phyloP scores from a whole-genome alignment of 805 yeast species.

The Cyberlindnera mycetangii region DNA sequence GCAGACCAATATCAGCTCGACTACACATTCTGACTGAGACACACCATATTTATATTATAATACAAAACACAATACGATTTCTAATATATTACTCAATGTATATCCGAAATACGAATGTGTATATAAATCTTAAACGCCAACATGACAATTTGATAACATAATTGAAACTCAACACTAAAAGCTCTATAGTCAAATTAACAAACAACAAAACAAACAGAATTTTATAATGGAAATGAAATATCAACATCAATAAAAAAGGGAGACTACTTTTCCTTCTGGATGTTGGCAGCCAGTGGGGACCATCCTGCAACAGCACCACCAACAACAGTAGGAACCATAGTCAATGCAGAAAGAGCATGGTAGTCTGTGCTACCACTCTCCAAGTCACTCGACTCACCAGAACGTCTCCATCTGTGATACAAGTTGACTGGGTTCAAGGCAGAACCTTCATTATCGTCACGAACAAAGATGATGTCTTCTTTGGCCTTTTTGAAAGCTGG shows the following conservation, averaged over 20 bases:
- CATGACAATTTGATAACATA: background rate
- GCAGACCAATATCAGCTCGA: background rate
- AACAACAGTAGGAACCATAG: slow-evolving; percentile 53
- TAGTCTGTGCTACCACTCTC: slow-evolving; percentile 15
- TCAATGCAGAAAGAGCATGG: slow-evolving; percentile 39
- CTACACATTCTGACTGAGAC: background rate
- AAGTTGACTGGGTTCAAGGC: slow-evolving; percentile 25
- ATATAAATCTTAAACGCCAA: background rate
- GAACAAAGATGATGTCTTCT: slow-evolving; percentile 29
- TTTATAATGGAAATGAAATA: background rate
- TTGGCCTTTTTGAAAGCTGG: slow-evolving; percentile 33
- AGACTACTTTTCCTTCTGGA: slow-evolving; percentile 1
- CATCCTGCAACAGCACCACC: slow-evolving; percentile 60
- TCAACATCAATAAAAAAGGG: background rate
- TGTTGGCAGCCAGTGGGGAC: slow-evolving; percentile 27
- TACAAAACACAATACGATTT: too few species aligned
- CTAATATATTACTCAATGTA: background rate
- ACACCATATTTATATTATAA: background rate
- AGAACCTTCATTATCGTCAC: slow-evolving; percentile 22
- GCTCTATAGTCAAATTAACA: too few species aligned
- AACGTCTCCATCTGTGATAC: slow-evolving; percentile 28
- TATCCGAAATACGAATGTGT: background rate
- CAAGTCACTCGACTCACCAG: slow-evolving; percentile 5
- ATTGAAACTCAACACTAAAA: background rate
- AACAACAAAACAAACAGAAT: background rate